Base-by-base conservation (phyloP, 352 stramenopile genomes). In the Achlya hypogyna region DNA sequence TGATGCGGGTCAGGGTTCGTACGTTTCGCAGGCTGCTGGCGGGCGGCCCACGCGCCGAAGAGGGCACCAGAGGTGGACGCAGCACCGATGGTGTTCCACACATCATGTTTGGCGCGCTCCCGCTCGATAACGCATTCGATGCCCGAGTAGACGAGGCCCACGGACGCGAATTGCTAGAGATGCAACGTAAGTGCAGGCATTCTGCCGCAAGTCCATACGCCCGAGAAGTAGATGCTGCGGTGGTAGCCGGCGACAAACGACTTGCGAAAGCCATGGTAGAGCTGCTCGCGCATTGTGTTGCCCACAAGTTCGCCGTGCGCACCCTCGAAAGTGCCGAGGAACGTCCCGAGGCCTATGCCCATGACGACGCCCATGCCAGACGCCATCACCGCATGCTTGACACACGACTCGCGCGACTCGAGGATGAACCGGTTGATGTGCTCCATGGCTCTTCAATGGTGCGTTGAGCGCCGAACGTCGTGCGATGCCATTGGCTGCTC, bases 191-290 rank as follows among this genome's bases (percentile, higher is more conserved):
- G 18, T n/a, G n/a, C n/a, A n/a, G n/a, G n/a, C n/a, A n/a, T n/a
- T n/a, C n/a, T n/a, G n/a, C 20, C 2, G 25, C 10, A 4, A 5
- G 14, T 23, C 29, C 31, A 22, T 75, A 78, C 85, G 78, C 89
- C 91, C 71, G 84, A 84, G 56, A 92, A 95, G 81, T 95, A 93
- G 52, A 92, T 65, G 70, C 86, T 95, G 67, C 86, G 84, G 53
- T 78, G 71, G 70, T 88, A 93, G 28, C 83, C 77, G 23, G 86
- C 78, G 51, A 80, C 74, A 58, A 92, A 81, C 22, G 84, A 91
- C 75, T 92, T 92, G 68, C 82, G 75, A 69, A 95, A 92, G 58
- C 86, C 86, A 31, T 93, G 87, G 53, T 83, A 88, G 6, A 95
- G 86, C 80, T 94, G 86, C 59, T 93, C 78, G 53, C 81, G 84